Conservation (phyloP, 2,329 filamentous ascomycete genomes). For the Massarina eburnea region DNA sequence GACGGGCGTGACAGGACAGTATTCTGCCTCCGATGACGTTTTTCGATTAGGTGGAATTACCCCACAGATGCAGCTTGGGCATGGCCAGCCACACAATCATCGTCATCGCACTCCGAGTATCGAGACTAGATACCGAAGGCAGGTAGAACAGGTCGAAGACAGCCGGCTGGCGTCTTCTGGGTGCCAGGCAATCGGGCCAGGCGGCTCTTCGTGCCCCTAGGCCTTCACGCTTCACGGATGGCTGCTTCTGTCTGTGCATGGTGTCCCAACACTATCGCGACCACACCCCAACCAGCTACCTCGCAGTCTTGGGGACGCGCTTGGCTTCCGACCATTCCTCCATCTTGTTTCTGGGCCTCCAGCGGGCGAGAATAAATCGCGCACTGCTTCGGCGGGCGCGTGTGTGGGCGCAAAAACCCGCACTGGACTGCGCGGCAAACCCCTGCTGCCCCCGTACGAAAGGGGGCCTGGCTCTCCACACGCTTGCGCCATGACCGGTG, state of each 20-base stretch:
- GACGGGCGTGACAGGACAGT: too few species aligned
- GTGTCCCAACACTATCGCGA: conserved; percentile 5
- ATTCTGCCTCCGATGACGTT: neutral
- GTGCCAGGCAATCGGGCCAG: too few species aligned
- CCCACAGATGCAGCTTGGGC: too few species aligned
- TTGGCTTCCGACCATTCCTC: neutral
- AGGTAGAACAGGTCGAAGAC: too few species aligned
- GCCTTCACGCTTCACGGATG: neutral
- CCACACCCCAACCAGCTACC: conserved; percentile 1
- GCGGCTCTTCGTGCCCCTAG: neutral
- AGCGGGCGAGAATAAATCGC: neutral
- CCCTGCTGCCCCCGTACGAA: too few species aligned
- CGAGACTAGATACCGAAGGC: too few species aligned
- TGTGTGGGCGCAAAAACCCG: too few species aligned
- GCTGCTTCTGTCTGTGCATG: conserved; percentile 1
- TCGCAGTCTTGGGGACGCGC: too few species aligned
- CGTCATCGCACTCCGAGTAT: neutral
- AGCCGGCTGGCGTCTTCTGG: too few species aligned
- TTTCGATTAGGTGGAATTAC: neutral
- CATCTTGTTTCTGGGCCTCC: neutral
- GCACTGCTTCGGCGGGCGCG: neutral
- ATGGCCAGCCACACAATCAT: neutral
- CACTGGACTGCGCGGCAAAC: neutral
- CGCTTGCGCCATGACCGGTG: neutral
- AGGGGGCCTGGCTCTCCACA: too few species aligned